Percentiles rank a stretch among this genome's conserved stretches.
These are phyloP conservation scores for Neurospora sp. DNA, from an alignment of 495 filamentous ascomycete genomes.

Conservation along the genomic window DNA sequence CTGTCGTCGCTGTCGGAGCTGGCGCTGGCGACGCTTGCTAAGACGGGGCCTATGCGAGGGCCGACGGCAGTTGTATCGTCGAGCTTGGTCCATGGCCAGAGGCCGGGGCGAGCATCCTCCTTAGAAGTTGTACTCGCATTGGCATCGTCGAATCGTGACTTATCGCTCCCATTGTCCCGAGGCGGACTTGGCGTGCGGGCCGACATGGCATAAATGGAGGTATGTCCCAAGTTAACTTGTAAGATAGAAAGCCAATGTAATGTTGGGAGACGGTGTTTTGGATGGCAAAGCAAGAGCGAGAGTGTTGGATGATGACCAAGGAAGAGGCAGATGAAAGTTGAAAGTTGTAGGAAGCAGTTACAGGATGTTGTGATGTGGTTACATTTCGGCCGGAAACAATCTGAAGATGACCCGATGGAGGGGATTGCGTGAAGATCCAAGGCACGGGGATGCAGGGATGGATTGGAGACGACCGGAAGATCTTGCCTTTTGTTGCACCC, in stretches of 20 bases:
- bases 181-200: neutral
- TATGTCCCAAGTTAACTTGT: neutral
- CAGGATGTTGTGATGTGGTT: neutral
- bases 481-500: neutral
- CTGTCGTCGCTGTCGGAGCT: slow-evolving; percentile 33
- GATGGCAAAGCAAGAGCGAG: neutral
- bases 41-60: slow-evolving; percentile 35
- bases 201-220: neutral
- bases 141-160: neutral
- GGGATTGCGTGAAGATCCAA: neutral
- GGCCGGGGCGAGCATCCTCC: neutral
- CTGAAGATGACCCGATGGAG: neutral
- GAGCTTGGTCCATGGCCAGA: neutral
- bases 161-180: neutral
- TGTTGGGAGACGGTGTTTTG: neutral
- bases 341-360: neutral
- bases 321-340: neutral
- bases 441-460: neutral
- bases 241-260: neutral
- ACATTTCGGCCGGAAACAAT: neutral
- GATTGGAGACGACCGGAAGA: neutral
- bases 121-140: neutral
- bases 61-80: slow-evolving; percentile 16
- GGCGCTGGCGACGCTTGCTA: slow-evolving; percentile 19
- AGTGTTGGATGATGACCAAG: neutral